Conservation (phyloP, 106 monocot genomes). For the Acanthochlamys bracteata region DNA sequence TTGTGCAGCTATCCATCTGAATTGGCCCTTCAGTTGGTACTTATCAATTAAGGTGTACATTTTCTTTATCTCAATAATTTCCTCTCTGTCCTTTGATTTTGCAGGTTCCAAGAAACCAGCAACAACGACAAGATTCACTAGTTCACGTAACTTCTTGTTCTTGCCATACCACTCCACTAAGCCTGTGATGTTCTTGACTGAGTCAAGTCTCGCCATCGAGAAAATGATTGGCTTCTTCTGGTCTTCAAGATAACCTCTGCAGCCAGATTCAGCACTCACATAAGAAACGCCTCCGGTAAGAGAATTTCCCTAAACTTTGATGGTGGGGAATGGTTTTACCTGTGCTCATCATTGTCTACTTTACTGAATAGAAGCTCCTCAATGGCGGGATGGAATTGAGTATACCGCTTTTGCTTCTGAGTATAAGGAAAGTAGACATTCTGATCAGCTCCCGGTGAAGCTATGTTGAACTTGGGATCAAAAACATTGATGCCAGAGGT, state of each 20-base stretch:
- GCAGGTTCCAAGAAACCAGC: slow-evolving; percentile 75
- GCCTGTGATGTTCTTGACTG: slow-evolving; percentile 91
- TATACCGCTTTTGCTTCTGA: slow-evolving; percentile 69
- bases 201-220: slow-evolving; percentile 96
- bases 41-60: slow-evolving; percentile 76
- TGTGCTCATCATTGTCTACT: slow-evolving; percentile 66
- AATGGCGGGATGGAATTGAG: slow-evolving; percentile 49
- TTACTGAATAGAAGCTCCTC: slow-evolving; percentile 71
- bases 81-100: slow-evolving; percentile 91
- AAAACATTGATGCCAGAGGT: slow-evolving; percentile 77
- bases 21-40: slow-evolving; percentile 80
- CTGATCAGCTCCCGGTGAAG: slow-evolving; percentile 92
- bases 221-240: slow-evolving; percentile 87
- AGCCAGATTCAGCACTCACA: too few relatives aligned
- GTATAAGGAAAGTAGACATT: slow-evolving; percentile 91
- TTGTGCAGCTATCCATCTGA: slow-evolving; percentile 90
- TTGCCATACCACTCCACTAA: slow-evolving; percentile 84
- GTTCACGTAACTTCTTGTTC: slow-evolving; percentile 68
- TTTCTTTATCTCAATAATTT: slow-evolving; percentile 87
- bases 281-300: too few relatives aligned
- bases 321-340: slow-evolving; percentile 30
- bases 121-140: slow-evolving; percentile 90
- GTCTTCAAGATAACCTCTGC: slow-evolving; percentile 66
- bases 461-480: slow-evolving; percentile 96
- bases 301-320: too few relatives aligned